These are phyloP conservation scores for Phlyctochytrium bullatum DNA, from an alignment of 192 early-diverging fungal species.

Conservation along the genomic window DNA sequence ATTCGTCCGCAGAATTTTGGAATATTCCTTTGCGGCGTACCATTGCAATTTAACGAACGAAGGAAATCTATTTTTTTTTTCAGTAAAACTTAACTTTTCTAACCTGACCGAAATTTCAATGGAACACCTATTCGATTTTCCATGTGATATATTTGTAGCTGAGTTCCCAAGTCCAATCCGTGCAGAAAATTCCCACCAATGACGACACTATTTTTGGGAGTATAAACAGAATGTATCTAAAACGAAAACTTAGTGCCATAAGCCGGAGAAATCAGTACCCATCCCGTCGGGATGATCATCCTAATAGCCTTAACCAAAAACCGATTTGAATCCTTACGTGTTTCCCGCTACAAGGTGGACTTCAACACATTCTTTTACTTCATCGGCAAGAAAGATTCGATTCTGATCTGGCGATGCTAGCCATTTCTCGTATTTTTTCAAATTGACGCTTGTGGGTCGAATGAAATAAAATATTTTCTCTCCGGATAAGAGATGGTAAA, in stretches of 20 bases:
- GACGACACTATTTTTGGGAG: constrained; percentile 79
- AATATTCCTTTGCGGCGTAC: constrained; percentile 69
- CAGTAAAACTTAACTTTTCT: background rate
- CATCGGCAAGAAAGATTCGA: constrained; percentile 77
- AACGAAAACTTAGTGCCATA: constrained; percentile 5
- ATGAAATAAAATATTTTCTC: constrained; percentile 89
- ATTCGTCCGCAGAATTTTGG: constrained; percentile 40
- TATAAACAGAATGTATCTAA: constrained; percentile 91
- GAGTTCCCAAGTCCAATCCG: constrained; percentile 67
- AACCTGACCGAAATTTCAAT: constrained; percentile 60
- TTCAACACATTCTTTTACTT: constrained; percentile 74
- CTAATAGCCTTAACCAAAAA: constrained; percentile 9
- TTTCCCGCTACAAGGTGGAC: constrained; percentile 76
- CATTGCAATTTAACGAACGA: constrained; percentile 82
- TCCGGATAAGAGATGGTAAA: constrained; percentile 86
- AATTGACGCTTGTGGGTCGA: constrained; percentile 74
- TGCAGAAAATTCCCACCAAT: constrained; percentile 96
- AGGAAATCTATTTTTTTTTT: constrained; percentile 69
- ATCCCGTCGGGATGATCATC: constrained; percentile 90
- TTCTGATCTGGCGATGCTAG: constrained; percentile 81
- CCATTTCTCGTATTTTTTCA: constrained; percentile 90
- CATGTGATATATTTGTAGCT: constrained; percentile 71
- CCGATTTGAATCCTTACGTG: constrained; percentile 58
- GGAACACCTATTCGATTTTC: constrained; percentile 80
- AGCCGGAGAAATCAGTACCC: constrained; percentile 35